Evolutionary conservation across 208 protist genomes (phyloP).

Genomic region (Trypanosoma lewisi): DNA sequence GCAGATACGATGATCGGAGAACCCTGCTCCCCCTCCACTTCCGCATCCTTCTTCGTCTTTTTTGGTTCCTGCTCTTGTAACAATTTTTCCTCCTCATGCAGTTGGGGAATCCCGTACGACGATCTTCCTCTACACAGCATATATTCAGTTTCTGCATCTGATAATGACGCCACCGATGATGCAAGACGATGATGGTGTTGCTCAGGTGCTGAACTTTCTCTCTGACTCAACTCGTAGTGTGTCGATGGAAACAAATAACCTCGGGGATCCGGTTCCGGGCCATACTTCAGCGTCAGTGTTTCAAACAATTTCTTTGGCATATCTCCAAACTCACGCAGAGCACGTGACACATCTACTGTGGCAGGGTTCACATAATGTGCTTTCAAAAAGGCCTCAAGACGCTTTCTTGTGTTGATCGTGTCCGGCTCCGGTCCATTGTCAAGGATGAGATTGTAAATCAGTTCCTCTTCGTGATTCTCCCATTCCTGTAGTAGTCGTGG

Average conservation of each 20-base stretch:
- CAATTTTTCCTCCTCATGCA: neutral
- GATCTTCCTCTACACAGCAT: neutral
- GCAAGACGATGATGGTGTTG: neutral
- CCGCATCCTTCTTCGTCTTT: no score
- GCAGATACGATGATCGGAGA: neutral
- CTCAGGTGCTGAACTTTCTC: no score
- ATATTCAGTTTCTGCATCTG: neutral
- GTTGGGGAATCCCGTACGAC: neutral
- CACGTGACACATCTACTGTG: slow-evolving; percentile 21
- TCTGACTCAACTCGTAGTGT: slow-evolving; percentile 27
- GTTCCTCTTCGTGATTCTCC: slow-evolving; percentile 70
- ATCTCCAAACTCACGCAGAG: slow-evolving; percentile 22
- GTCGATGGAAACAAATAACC: slow-evolving; percentile 65
- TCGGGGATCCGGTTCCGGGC: slow-evolving; percentile 69
- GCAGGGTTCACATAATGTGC: slow-evolving; percentile 39
- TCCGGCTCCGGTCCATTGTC: slow-evolving; percentile 70
- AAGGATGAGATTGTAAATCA: slow-evolving; percentile 72
- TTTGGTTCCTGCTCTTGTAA: neutral
- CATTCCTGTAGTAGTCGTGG: slow-evolving; percentile 57
- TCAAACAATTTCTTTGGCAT: slow-evolving; percentile 33
- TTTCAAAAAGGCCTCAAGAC: slow-evolving; percentile 57
- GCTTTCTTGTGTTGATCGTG: slow-evolving; percentile 43
- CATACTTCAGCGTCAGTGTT: slow-evolving; percentile 40
- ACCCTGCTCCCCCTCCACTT: neutral
- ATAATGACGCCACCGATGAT: neutral